Base-by-base conservation (phyloP, 1,284 basidiomycete species). In the Puccinia triticina region DNA sequence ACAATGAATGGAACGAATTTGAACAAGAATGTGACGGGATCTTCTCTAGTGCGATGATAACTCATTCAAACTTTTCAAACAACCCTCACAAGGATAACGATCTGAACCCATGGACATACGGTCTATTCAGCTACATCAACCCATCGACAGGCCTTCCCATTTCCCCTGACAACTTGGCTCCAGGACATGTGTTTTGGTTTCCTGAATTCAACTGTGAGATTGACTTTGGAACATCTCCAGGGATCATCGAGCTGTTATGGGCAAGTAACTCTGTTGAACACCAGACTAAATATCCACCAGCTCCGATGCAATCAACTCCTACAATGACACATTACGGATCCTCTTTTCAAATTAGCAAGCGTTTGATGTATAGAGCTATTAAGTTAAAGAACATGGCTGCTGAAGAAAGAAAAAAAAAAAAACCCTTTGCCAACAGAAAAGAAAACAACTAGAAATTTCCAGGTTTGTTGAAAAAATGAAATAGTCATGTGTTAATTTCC, bases 101-200 rank as follows among this genome's bases (percentile, higher is more conserved):
- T 21, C 8, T 8, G 23, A 59, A 59, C 29, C 23, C 29, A n/a
- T 59, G 21, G 23, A 59, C 55, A 7, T 59, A 59, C 29, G 55
- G 55, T 7, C 21, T 59, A 59, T 59, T 59, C 55, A 59, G 55
- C 55, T 59, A 59, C 55, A 59, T 59, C 55, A 59, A 59, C 21
- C 55, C 8, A 59, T 23, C 21, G 23, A 59, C 55, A 8, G 55
- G 55, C 8, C 8, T 29, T 59, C 55, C 55, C 21, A 21, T 59
- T 29, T 5, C 32, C 5, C 61, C 61, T 37, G 18, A 14, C 5
- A 32, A 14, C 12, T 29, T 26, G 14, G 26, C 26, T 26, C 26
- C 11, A 7, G 61, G 61, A 32, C 61, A 64, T 64, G 61, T 3
- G 32, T 16, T 64, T 26, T 11, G 61, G 34, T 64, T 64, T 32